Evolutionary conservation across 1,284 basidiomycete species (phyloP), one percentile per base, ranked within the genome.

Genomic region (Ceratobasidium sp.): DNA sequence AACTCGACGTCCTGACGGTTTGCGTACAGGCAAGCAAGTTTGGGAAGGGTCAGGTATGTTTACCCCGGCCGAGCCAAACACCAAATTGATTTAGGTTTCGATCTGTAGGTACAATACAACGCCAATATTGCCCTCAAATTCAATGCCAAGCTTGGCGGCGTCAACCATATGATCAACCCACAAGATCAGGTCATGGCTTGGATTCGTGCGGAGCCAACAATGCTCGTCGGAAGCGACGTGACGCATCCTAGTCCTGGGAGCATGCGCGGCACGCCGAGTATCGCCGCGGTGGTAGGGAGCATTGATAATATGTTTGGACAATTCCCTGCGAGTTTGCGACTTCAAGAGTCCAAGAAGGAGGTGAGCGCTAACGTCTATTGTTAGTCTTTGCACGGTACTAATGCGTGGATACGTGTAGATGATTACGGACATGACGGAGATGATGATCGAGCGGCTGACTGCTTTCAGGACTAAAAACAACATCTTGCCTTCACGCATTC

Each of bases 151-250:
- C 84, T 94, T 76, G 92, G 92, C 3, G 94, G 94, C 20, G 86
- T 92, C 70, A 95, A 95, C 81, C 93, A 94, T 80, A 84, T 82
- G 9, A 83, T 94, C 54, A 91, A 92, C 78, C 81, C 83, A 12
- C 40, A 65, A 13, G 69, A 73, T 42, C 80, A 82, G 0, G 89
- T 85, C 78, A 89, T 91, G 84, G 73, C 75, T 0, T 92, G 90
- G 90, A 84, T 94, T 52, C 87, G 84, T 78, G 81, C 86, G 77
- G 84, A 83, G 79, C 86, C 90, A 5, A 94, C 93, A 0, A 95
- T 95, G 91, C 83, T 95, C 44, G 89, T 95, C 42, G 94, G 94
- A 6, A 93, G 94, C 84, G 94, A 95, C 81, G 94, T 95, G 17
- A 94, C 93, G 0, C 94, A 95, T 84, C 92, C 93, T 28, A 91